Percentiles rank a stretch among this genome's conserved stretches.
phyloP scores from a whole-genome alignment of 2,329 filamentous ascomycete species.

The Nemania abortiva region DNA sequence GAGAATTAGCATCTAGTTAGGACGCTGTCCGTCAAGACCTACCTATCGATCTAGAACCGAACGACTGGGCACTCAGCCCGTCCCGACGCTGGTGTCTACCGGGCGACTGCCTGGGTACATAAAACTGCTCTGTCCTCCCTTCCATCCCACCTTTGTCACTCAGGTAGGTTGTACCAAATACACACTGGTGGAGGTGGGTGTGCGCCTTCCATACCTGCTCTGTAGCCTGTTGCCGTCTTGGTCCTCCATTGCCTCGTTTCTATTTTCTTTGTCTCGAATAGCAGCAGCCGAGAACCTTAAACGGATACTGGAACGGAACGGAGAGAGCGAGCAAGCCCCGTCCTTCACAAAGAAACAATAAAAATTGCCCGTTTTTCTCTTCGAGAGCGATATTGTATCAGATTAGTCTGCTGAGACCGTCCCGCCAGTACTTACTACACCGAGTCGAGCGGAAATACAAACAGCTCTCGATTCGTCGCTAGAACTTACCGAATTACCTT shows the following conservation, averaged over 20 bases:
- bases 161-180: not conserved
- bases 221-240: not conserved
- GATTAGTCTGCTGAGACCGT: not conserved
- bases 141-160: not conserved
- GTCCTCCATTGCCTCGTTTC: not conserved
- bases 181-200: not conserved
- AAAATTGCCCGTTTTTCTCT: not conserved
- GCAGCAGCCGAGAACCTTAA: too few species aligned
- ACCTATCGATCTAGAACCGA: constrained; percentile 13
- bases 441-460: not conserved
- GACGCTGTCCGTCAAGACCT: constrained; percentile 9
- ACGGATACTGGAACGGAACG: not conserved
- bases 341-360: constrained; percentile 1
- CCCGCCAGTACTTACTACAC: not conserved
- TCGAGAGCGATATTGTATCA: not conserved
- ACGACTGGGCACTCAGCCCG: constrained; percentile 22
- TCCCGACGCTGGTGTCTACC: not conserved
- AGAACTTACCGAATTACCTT: not conserved
- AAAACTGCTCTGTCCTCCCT: constrained; percentile 13
- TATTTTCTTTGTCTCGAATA: not conserved
- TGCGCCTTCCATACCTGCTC: too few species aligned
- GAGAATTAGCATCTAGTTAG: not conserved
- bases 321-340: not conserved
- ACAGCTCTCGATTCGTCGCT: not conserved
- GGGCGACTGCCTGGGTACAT: constrained; percentile 20